These are phyloP conservation scores for Penicillium daleae DNA, from an alignment of 495 filamentous ascomycete species.

Conservation along the genomic window DNA sequence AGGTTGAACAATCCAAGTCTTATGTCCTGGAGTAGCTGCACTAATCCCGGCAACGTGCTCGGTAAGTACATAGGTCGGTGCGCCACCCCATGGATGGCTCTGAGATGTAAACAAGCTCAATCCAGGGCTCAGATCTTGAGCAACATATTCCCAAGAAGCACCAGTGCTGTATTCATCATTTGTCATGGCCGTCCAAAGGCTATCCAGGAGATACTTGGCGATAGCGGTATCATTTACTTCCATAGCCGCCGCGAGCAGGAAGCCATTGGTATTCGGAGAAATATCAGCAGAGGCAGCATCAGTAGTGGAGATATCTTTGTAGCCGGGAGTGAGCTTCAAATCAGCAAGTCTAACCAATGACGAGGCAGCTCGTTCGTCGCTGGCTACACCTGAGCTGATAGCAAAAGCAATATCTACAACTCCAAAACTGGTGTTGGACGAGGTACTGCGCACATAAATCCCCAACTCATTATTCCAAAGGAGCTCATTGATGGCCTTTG, in stretches of 20 bases:
- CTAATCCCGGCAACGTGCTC: constrained; percentile 26
- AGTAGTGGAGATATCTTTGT: constrained; percentile 17
- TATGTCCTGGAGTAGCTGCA: constrained; percentile 1
- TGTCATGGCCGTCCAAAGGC: constrained; percentile 39
- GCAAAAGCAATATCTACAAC: constrained; percentile 29
- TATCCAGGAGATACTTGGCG: constrained; percentile 25
- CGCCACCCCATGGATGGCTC: constrained; percentile 43
- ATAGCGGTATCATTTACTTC: constrained; percentile 7
- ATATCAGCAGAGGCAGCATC: constrained; percentile 9
- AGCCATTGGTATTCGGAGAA: constrained; percentile 24
- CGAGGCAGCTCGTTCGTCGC: constrained; percentile 19
- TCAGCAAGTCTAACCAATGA: constrained; percentile 3
- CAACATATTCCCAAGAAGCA: constrained; percentile 43
- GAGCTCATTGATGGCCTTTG: constrained; percentile 26
- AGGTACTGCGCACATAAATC: constrained; percentile 25
- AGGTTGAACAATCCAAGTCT: constrained; percentile 1
- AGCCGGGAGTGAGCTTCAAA: constrained; percentile 15
- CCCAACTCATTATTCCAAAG: constrained; percentile 34
- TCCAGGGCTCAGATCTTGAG: constrained; percentile 36
- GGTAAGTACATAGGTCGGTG: constrained; percentile 40
- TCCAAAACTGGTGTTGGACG: constrained; percentile 25
- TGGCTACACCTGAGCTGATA: constrained; percentile 33
- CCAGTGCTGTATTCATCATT: constrained; percentile 37
- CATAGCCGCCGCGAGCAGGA: constrained; percentile 21
- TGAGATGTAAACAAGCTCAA: constrained; percentile 40